These are phyloP conservation scores for Darksidea phi DNA, from an alignment of 495 filamentous ascomycete species.

Conservation along the genomic window DNA sequence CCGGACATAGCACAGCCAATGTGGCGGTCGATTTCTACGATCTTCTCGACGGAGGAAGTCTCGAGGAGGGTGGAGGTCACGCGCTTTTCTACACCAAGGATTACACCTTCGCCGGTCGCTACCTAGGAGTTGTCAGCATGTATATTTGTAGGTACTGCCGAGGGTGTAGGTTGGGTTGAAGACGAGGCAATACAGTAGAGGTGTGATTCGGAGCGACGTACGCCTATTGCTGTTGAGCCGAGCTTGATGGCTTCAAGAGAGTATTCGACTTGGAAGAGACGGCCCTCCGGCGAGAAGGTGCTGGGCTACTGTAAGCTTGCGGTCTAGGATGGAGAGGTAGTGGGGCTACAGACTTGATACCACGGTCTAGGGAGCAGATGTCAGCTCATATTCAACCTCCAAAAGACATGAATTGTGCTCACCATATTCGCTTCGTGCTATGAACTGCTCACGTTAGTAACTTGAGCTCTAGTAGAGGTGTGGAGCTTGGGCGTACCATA, in stretches of 20 bases:
- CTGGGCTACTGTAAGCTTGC: conserved; percentile 50
- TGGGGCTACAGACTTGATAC: conserved; percentile 79
- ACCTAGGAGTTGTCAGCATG: conserved; percentile 52
- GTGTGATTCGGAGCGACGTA: conserved; percentile 44
- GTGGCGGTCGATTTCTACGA: conserved; percentile 97
- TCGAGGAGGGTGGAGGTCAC: conserved; percentile 96
- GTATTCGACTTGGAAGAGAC: conserved; percentile 99
- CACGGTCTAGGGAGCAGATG: conserved; percentile 67
- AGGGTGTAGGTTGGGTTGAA: conserved; percentile 3
- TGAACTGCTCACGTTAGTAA: conserved; percentile 61
- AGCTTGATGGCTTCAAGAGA: conserved; percentile 99
- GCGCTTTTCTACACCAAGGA: conserved; percentile 97
- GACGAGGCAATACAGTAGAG: background rate
- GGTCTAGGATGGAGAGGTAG: conserved; percentile 2
- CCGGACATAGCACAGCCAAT: conserved; percentile 99
- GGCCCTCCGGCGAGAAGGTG: conserved; percentile 99
- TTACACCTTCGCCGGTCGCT: conserved; percentile 86
- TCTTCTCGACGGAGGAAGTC: conserved; percentile 96
- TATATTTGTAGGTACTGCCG: too few species aligned
- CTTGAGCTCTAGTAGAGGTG: conserved; percentile 7
- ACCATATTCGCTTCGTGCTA: conserved; percentile 99
- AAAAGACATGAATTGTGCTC: conserved; percentile 45
- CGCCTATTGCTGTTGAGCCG: conserved; percentile 95
- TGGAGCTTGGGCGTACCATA: conserved; percentile 29
- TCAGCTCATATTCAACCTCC: conserved; percentile 32